Evolutionary conservation across 805 yeast species (phyloP), one percentile per base, ranked within the genome.

Genomic region (Suhomyces prunicola): DNA sequence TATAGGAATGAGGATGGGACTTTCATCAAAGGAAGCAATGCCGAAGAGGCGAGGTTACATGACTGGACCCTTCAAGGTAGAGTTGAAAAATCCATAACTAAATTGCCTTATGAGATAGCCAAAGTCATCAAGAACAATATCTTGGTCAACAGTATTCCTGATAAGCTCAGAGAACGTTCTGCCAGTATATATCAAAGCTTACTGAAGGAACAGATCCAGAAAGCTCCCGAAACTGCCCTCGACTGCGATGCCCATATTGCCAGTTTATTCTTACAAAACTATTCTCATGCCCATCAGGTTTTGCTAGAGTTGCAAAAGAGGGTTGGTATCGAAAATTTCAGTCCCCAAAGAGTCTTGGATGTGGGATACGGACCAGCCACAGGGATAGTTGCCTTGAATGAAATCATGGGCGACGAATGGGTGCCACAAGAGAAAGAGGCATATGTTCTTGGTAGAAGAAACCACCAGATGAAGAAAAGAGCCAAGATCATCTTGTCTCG

Each of bases 281-380:
- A 90, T 64, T 88, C 90, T 1, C 80, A 90, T 12, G 67, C 84
- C 2, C 76, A 76, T 50, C 88, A 85, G 57, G 88, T 85, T 0
- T 69, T 94, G 39, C 64, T 66, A 26, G 98, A 93, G 59, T 70
- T 91, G 35, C 76, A 81, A 58, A 66, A 69, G 44, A 74, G 92
- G 41, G 66, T 78, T 19, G 87, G 85, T 0, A 69, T 64, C 6
- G 72, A 71, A 0, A 62, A 64, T 47, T 88, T 90, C 72, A 67
- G 67, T 22, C 97, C 97, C 0, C 63, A 78, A 27, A 73, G 81
- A 5, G 81, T 94, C 0, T 73, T 94, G 48, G 96, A 90, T 62
- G 81, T 90, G 12, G 93, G 97, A 0, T 85, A 79, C 64, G 98
- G 99, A 0, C 98, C 99, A 0, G 93, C 90, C 1, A 86, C 96